Base-by-base conservation (phyloP, 108 stramenopile genomes). In the Cyclotella distinguenda region DNA sequence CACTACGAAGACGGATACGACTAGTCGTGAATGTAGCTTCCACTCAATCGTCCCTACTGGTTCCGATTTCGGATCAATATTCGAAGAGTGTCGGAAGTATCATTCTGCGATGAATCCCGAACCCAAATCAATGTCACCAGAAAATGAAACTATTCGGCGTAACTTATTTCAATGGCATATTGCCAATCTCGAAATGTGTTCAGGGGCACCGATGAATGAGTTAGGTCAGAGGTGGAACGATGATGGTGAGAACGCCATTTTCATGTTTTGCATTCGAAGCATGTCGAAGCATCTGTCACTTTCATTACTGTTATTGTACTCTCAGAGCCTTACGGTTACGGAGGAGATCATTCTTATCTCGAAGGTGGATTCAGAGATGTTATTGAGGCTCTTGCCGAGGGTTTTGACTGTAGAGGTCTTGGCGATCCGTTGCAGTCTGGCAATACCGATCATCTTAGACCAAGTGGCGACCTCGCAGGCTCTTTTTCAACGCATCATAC, bases 201-300 rank as follows among this genome's bases (percentile, higher is more conserved):
- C 87, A 47, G 95, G 93, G 22, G 85, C 91, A 22, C 79, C 83
- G 26, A 89, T 94, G 72, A 44, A 82, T 18, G 33, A 77, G 23
- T 64, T 91, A 21, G 90, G 90, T 6, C 83, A 82, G 45, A 82
- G 84, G 40, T 96, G 95, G 95, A 96, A 96, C 69, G 92, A 95
- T 52, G 61, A 62, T 48, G 53, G 59, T 60, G 1, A 43, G 59
- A 45, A 28, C 7, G n/a, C n/a, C n/a, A n/a, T n/a, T n/a, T 39
- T 39, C 8, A 39, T 11, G 8, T 39, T 12, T 11, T 11, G 38
- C 8, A 39, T 12, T 39, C 12, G 8, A n/a, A n/a, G n/a, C n/a
- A n/a, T n/a, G n/a, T n/a, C n/a, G n/a, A 35, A 18, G 19, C 38
- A 23, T 16, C 15, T 4, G n/a, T n/a, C n/a, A n/a, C n/a, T n/a